Percentiles rank a stretch among this genome's conserved stretches.
Evolutionary conservation across 2,329 filamentous ascomycete species (phyloP).

Genomic region (Neofusicoccum sp.): DNA sequence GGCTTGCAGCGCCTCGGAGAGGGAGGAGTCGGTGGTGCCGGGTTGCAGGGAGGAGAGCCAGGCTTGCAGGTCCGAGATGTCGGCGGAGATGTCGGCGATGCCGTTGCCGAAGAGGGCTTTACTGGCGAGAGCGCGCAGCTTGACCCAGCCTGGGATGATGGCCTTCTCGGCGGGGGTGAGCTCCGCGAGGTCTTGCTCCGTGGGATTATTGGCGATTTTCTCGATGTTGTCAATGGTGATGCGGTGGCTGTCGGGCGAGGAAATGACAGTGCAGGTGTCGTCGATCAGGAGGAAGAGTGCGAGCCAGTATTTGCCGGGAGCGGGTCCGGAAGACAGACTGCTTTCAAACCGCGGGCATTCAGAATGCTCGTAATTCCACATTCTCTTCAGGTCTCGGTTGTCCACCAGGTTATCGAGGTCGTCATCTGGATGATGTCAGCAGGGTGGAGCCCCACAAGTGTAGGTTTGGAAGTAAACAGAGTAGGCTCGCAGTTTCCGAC

Average conservation of each 20-base stretch:
- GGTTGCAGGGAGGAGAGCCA: slow-evolving; percentile 5
- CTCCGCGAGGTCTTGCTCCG: slow-evolving; percentile 9
- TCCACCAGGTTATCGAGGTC: slow-evolving; percentile 12
- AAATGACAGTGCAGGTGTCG: slow-evolving; percentile 15
- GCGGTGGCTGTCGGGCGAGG: slow-evolving; percentile 13
- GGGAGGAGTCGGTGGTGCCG: neutral
- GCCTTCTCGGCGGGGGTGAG: slow-evolving; percentile 12
- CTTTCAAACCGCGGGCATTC: neutral
- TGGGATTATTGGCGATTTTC: slow-evolving; percentile 5
- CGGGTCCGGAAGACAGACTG: neutral
- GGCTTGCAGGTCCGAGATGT: neutral
- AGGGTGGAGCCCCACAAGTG: too few species aligned
- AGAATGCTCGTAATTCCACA: slow-evolving; percentile 21
- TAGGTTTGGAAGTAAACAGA: too few species aligned
- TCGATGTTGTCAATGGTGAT: slow-evolving; percentile 1
- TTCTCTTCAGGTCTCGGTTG: slow-evolving; percentile 16
- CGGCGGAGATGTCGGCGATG: neutral
- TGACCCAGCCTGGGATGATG: slow-evolving; percentile 18
- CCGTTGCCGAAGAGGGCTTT: slow-evolving; percentile 7
- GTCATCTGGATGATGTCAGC: neutral
- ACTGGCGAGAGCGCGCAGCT: slow-evolving; percentile 15
- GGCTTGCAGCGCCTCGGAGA: neutral
- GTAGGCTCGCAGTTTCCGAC: too few species aligned
- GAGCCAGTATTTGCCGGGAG: slow-evolving; percentile 15
- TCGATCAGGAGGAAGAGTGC: slow-evolving; percentile 14